Evolutionary conservation across 495 filamentous ascomycete genomes (phyloP).

Genomic region (Lasiosphaeriaceae sp.): DNA sequence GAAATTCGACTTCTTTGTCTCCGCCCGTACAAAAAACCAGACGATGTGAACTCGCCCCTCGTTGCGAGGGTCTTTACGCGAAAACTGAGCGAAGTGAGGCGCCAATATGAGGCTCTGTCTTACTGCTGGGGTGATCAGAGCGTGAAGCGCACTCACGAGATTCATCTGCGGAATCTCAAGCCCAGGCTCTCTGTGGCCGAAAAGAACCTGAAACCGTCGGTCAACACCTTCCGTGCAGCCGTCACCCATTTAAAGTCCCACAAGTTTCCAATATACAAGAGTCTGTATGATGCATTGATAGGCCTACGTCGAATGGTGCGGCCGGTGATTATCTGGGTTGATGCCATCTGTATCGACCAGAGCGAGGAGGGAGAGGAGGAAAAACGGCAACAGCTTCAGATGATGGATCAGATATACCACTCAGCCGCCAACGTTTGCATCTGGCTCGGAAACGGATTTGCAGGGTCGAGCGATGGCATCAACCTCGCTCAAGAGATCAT

Average conservation of each 20-base stretch:
- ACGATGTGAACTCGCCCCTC: neutral
- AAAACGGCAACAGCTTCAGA: conserved; percentile 11
- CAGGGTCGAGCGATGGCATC: neutral
- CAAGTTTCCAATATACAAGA: conserved; percentile 1
- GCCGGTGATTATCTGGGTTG: conserved; percentile 9
- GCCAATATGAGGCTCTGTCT: neutral
- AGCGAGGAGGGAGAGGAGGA: conserved; percentile 5
- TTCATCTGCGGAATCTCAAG: neutral
- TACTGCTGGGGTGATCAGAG: conserved; percentile 1
- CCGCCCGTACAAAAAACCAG: neutral
- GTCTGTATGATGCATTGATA: conserved; percentile 2
- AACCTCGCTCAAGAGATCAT: neutral
- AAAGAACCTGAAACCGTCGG: no score
- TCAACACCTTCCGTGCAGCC: no score
- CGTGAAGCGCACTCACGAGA: neutral
- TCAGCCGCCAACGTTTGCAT: conserved; percentile 20
- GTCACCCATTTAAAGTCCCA: neutral
- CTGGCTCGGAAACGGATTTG: conserved; percentile 20
- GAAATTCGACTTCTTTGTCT: conserved; percentile 1
- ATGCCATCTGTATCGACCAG: neutral
- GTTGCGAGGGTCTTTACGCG: neutral
- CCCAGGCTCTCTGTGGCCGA: neutral
- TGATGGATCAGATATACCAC: conserved; percentile 26
- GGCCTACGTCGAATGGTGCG: neutral
- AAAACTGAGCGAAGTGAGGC: neutral